phyloP scores from a whole-genome alignment of 2,329 filamentous ascomycete genomes.

The Exophiala viscosa region DNA sequence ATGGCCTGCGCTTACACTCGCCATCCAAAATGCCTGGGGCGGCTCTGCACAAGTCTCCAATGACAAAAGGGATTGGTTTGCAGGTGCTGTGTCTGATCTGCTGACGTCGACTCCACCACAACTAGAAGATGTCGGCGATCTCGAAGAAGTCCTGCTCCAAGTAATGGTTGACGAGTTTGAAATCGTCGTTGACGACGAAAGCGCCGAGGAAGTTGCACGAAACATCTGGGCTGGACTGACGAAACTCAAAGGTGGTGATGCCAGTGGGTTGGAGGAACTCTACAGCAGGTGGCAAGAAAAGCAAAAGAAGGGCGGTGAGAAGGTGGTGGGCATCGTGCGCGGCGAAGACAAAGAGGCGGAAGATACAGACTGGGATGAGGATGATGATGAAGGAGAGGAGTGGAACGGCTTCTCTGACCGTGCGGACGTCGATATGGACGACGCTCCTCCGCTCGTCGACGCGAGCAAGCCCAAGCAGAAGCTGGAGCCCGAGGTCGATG shows the following conservation, averaged over 20 bases:
- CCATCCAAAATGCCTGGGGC: conserved; percentile 75
- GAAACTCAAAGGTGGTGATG: conserved; percentile 46
- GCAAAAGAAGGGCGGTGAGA: conserved; percentile 38
- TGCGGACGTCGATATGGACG: conserved; percentile 57
- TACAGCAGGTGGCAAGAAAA: conserved; percentile 45
- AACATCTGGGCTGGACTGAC: conserved; percentile 66
- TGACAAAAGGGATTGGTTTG: conserved; percentile 96
- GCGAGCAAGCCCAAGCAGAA: conserved; percentile 56
- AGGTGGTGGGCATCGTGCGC: conserved; percentile 17
- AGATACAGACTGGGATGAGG: conserved; percentile 56
- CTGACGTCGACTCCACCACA: conserved; percentile 53
- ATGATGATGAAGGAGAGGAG: conserved; percentile 52
- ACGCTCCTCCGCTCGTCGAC: conserved; percentile 60
- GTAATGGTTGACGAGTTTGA: conserved; percentile 97
- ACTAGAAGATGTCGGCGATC: conserved; percentile 68
- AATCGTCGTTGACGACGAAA: conserved; percentile 86
- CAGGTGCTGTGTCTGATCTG: conserved; percentile 78
- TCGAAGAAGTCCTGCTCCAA: conserved; percentile 81
- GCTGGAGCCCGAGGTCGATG: conserved; percentile 67
- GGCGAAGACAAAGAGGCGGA: conserved; percentile 48
- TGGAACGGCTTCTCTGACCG: conserved; percentile 55
- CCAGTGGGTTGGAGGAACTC: conserved; percentile 56
- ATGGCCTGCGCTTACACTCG: conserved; percentile 84
- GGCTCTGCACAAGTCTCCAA: conserved; percentile 63
- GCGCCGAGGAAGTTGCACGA: conserved; percentile 67